These are phyloP conservation scores for Nicotiana attenuata DNA, from an alignment of 257 asterid genomes.

Conservation along the genomic window DNA sequence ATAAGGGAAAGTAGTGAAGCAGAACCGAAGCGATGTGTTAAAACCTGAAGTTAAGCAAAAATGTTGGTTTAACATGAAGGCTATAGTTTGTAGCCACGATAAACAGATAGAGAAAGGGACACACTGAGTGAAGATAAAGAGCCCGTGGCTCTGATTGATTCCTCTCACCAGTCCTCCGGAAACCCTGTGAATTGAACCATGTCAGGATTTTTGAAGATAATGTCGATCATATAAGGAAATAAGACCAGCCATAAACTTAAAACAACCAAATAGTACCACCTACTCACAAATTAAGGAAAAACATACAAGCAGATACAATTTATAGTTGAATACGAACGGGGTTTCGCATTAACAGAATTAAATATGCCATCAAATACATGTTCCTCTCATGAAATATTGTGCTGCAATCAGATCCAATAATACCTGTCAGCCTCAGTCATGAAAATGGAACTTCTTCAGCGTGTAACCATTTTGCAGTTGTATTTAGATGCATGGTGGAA, in stretches of 20 bases:
- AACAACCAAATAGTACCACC: neutral
- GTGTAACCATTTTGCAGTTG: neutral
- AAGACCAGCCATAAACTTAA: neutral
- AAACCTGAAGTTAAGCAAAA: constrained; percentile 44
- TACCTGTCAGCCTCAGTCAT: neutral
- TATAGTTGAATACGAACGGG: neutral
- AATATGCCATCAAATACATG: neutral
- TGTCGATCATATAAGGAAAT: neutral
- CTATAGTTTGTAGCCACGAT: constrained; percentile 8
- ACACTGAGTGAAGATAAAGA: constrained; percentile 74
- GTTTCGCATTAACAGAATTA: neutral
- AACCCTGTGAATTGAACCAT: constrained; percentile 51
- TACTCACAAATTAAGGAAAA: neutral
- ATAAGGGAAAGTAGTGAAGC: constrained; percentile 65
- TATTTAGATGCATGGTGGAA: neutral
- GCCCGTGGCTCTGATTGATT: constrained; percentile 69
- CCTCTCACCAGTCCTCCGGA: constrained; percentile 44
- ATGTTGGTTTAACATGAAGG: constrained; percentile 9
- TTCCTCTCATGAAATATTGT: neutral
- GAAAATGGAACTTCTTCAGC: neutral
- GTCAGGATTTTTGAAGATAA: constrained; percentile 2
- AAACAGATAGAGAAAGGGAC: constrained; percentile 21
- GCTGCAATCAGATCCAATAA: neutral
- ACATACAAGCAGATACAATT: neutral
- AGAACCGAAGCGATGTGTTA: constrained; percentile 82